Conservation (phyloP, 805 yeast genomes). For the Lipomyces mesembrius region DNA sequence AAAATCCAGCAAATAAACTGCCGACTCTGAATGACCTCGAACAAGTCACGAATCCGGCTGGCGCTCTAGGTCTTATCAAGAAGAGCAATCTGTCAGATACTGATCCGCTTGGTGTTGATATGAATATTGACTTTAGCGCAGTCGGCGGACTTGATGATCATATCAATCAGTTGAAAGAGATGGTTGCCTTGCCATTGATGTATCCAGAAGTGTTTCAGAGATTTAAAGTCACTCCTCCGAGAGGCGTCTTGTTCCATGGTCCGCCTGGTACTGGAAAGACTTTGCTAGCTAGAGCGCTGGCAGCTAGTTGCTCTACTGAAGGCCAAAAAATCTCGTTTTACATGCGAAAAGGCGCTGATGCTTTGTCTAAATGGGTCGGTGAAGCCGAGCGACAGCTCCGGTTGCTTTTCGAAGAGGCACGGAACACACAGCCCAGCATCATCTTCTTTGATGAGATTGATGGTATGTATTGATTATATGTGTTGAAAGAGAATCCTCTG, state of each 20-base stretch:
- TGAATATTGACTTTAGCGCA: slow-evolving; percentile 79
- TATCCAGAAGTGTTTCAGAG: slow-evolving; percentile 93
- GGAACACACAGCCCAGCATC: slow-evolving; percentile 91
- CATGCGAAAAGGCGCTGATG: slow-evolving; percentile 98
- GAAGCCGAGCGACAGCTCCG: slow-evolving; percentile 96
- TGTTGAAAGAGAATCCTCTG: too few species aligned
- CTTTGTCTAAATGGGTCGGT: slow-evolving; percentile 97
- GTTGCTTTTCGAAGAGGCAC: slow-evolving; percentile 91
- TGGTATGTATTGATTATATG: slow-evolving; percentile 52
- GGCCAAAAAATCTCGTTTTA: slow-evolving; percentile 88
- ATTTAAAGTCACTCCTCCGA: slow-evolving; percentile 91
- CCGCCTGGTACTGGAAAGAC: slow-evolving; percentile 99
- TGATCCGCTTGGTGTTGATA: slow-evolving; percentile 90
- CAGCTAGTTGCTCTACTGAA: slow-evolving; percentile 89
- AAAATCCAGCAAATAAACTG: slow-evolving; percentile 41
- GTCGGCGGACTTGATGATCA: slow-evolving; percentile 93
- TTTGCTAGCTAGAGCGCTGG: slow-evolving; percentile 94
- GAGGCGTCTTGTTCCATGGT: slow-evolving; percentile 97
- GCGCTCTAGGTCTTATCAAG: slow-evolving; percentile 46
- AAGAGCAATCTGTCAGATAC: slow-evolving; percentile 77
- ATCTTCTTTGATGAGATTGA: slow-evolving; percentile 98
- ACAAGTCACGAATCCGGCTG: slow-evolving; percentile 38
- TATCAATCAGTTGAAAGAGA: slow-evolving; percentile 90
- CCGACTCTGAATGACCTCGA: slow-evolving; percentile 36
- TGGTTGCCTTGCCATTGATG: slow-evolving; percentile 90